Evolutionary conservation across 169 alveolate genomes (phyloP), one percentile per base, ranked within the genome.

Genomic region (Eimeria zaria): DNA sequence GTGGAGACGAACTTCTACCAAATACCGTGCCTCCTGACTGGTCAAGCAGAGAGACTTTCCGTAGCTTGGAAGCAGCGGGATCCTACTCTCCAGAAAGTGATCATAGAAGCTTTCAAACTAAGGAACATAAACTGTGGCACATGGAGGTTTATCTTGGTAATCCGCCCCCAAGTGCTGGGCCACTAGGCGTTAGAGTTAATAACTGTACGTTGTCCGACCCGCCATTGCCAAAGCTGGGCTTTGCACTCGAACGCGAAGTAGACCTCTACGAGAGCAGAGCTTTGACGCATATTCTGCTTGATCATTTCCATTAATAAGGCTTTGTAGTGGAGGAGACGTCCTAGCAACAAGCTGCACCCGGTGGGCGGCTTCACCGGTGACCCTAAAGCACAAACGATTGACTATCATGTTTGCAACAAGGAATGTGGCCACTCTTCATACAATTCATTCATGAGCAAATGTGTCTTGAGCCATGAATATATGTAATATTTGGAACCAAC

Each of bases 311-410:
- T 30, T 14, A 69, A 33, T 33, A 9, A 33, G 46, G 14, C 18
- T 69, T 36, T 69, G 80, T 18, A 11, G n/a, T 36, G 51, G 6
- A 36, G 24, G 51, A 36, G 80, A 69, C 80, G 46, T 69, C 46
- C 80, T 51, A 33, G n/a, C 51, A 69, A 20, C 76, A 69, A 14
- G 80, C 80, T 69, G 80, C 80, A 36, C 80, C 51, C 80, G 51
- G 80, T 69, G 48, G 48, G 36, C 48, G 51, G 51, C 16, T 69
- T 69, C 46, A 69, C 80, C 22, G 87, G 87, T 76, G 87, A 76
- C 87, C 87, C 87, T 76, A 76, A 24, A 44, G 87, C 87, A n/a
- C 44, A 9, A n/a, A 44, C 64, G 51, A 33, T 44, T 20, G 41
- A 18, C 39, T 44, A 48, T 60, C 87, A 76, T 33, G 22, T 64